Evolutionary conservation across 768 basidiomycete species (phyloP).

Genomic region (Russula sp.): DNA sequence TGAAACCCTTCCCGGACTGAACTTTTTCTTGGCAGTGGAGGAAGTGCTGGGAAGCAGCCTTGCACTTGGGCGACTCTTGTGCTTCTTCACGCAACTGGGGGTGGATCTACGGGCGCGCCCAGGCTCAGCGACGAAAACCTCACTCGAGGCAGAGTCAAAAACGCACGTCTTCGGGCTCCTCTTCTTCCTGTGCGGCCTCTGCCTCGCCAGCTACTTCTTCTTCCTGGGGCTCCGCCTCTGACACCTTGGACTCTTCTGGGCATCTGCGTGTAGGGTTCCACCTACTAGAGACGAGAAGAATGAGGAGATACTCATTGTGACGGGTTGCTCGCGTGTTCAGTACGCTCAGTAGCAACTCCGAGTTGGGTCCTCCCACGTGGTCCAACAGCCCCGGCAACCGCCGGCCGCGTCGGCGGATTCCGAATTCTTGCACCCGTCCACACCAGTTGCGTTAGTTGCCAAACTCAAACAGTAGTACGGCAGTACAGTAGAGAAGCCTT

Average conservation of each 20-base stretch:
- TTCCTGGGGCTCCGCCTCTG: conserved; percentile 41
- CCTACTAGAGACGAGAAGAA: conserved; percentile 45
- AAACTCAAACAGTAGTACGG: no score
- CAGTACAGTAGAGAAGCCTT: no score
- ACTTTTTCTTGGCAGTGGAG: conserved; percentile 90
- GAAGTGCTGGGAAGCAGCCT: conserved; percentile 73
- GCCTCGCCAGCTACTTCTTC: conserved; percentile 40
- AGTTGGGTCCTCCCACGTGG: not conserved
- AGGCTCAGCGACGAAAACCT: not conserved
- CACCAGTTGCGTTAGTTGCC: no score
- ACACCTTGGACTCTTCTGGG: conserved; percentile 37
- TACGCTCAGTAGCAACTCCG: no score
- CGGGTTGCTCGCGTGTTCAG: not conserved
- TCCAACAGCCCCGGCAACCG: not conserved
- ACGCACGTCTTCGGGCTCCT: conserved; percentile 82
- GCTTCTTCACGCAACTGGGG: conserved; percentile 77
- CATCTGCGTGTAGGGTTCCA: conserved; percentile 43
- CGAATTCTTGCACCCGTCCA: not conserved
- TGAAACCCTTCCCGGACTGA: conserved; percentile 74
- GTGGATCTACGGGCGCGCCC: conserved; percentile 47
- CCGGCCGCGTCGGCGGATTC: not conserved
- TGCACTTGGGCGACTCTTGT: conserved; percentile 62
- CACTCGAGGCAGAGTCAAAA: no score
- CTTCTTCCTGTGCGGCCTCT: conserved; percentile 46
- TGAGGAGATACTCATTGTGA: conserved; percentile 43